Evolutionary conservation across 2,329 filamentous ascomycete genomes (phyloP).

Genomic region (Polytolypa hystricis): DNA sequence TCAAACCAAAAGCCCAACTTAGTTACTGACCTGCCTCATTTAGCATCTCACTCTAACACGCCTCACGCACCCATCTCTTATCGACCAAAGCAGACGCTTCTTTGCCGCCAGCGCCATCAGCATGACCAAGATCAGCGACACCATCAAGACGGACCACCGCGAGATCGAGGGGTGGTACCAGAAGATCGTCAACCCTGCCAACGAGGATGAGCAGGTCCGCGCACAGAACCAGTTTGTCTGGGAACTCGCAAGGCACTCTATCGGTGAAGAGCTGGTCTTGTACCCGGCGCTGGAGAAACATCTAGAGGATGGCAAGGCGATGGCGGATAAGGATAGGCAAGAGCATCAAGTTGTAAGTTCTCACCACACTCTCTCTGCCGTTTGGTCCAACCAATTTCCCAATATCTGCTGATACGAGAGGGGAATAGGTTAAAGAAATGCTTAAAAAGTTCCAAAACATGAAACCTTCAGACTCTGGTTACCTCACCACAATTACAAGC

Average conservation of each 20-base stretch:
- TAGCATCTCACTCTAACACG: too few species aligned
- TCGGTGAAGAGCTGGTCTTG: constrained; percentile 41
- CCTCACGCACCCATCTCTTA: too few species aligned
- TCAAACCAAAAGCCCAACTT: too few species aligned
- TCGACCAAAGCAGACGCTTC: too few species aligned
- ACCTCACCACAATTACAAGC: constrained; percentile 32
- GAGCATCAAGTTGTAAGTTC: constrained; percentile 35
- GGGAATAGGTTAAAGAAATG: constrained; percentile 40
- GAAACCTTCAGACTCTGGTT: constrained; percentile 29
- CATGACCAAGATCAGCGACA: constrained; percentile 18
- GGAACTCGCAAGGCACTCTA: constrained; percentile 39
- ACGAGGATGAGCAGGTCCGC: constrained; percentile 30
- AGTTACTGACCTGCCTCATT: too few species aligned
- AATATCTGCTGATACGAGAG: neutral
- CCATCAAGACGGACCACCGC: constrained; percentile 30
- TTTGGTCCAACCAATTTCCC: too few species aligned
- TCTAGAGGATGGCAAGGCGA: constrained; percentile 28
- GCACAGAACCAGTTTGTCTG: constrained; percentile 41
- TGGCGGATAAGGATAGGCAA: constrained; percentile 39
- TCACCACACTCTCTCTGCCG: neutral
- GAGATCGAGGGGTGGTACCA: constrained; percentile 31
- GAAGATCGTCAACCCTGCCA: constrained; percentile 27
- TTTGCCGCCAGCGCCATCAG: too few species aligned
- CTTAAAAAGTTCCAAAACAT: constrained; percentile 42
- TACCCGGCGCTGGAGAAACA: constrained; percentile 43